Evolutionary conservation across 2,329 filamentous ascomycete species (phyloP).

Genomic region (Emergomyces orientalis): DNA sequence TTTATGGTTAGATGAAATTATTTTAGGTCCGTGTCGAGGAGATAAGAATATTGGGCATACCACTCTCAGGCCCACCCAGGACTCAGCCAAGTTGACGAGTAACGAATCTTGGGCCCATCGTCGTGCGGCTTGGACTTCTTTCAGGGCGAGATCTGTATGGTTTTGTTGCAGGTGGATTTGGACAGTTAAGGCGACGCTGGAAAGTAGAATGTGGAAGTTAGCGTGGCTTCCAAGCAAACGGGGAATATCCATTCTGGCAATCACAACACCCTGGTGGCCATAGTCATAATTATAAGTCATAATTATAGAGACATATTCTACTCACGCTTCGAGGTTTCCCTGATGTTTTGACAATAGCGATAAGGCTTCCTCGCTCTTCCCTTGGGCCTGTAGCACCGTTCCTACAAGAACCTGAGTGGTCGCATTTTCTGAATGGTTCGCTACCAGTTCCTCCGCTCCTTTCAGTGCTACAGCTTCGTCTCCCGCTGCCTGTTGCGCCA

Average conservation of each 20-base stretch:
- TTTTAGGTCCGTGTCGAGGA: not conserved
- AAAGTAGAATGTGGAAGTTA: constrained; percentile 1
- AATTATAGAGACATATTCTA: constrained; percentile 17
- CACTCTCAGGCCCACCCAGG: constrained; percentile 83
- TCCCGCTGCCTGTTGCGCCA: constrained; percentile 59
- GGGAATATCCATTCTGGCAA: not conserved
- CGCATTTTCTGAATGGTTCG: constrained; percentile 59
- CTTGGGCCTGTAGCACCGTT: constrained; percentile 70
- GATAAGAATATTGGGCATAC: constrained; percentile 41
- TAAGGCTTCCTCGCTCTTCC: constrained; percentile 77
- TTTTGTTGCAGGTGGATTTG: constrained; percentile 92
- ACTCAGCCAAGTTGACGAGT: constrained; percentile 87
- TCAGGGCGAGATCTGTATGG: constrained; percentile 77
- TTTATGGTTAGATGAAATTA: not conserved
- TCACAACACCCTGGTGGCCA: not conserved
- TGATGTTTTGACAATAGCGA: constrained; percentile 72
- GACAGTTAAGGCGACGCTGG: constrained; percentile 69
- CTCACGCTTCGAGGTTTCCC: constrained; percentile 68
- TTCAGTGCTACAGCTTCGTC: constrained; percentile 53
- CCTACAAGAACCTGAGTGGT: constrained; percentile 73
- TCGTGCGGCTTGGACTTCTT: constrained; percentile 77
- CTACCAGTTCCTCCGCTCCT: constrained; percentile 57
- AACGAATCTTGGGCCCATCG: constrained; percentile 93
- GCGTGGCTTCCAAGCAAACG: not conserved
- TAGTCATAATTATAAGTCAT: not conserved